Percentiles rank a stretch among this genome's conserved stretches.
These are phyloP conservation scores for Botryotinia calthae DNA, from an alignment of 2,329 filamentous ascomycete genomes.

Conservation along the genomic window DNA sequence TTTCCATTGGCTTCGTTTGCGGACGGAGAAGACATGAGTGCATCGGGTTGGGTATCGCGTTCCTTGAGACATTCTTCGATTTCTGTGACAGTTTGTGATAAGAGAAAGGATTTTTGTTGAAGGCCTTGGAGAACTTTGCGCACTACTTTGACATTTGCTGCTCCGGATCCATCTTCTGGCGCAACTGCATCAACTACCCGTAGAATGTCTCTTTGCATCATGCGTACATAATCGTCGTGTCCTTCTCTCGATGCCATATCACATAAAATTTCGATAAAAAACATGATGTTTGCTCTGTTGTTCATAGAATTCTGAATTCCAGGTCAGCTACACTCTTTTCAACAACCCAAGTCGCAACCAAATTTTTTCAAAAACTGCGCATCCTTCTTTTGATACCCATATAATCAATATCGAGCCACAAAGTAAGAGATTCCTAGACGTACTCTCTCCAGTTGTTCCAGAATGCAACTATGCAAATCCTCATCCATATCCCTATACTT, in stretches of 20 bases:
- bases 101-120: slow-evolving; percentile 68
- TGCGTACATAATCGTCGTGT: slow-evolving; percentile 82
- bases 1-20: slow-evolving; percentile 28
- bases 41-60: slow-evolving; percentile 44
- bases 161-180: slow-evolving; percentile 79
- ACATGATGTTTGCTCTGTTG: slow-evolving; percentile 97
- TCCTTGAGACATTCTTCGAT: slow-evolving; percentile 82
- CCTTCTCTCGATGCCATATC: slow-evolving; percentile 59
- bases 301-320: slow-evolving; percentile 80
- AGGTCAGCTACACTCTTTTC: slow-evolving; percentile 14
- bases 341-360: background rate
- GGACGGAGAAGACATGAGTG: slow-evolving; percentile 13
- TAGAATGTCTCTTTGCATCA: slow-evolving; percentile 93
- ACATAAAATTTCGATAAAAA: slow-evolving; percentile 94
- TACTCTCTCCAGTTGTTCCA: slow-evolving; percentile 89
- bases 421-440: slow-evolving; percentile 29
- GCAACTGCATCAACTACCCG: slow-evolving; percentile 90
- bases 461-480: slow-evolving; percentile 93
- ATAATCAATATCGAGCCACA: background rate
- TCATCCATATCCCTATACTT: slow-evolving; percentile 94
- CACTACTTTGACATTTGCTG: slow-evolving; percentile 91
- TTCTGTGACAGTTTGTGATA: slow-evolving; percentile 70
- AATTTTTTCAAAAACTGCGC: background rate
- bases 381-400: too few species aligned
- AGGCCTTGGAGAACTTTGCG: slow-evolving; percentile 72